Percentiles rank a stretch among this genome's conserved stretches.
phyloP scores from a whole-genome alignment of 1,284 basidiomycete species.

The Pascua sp. region DNA sequence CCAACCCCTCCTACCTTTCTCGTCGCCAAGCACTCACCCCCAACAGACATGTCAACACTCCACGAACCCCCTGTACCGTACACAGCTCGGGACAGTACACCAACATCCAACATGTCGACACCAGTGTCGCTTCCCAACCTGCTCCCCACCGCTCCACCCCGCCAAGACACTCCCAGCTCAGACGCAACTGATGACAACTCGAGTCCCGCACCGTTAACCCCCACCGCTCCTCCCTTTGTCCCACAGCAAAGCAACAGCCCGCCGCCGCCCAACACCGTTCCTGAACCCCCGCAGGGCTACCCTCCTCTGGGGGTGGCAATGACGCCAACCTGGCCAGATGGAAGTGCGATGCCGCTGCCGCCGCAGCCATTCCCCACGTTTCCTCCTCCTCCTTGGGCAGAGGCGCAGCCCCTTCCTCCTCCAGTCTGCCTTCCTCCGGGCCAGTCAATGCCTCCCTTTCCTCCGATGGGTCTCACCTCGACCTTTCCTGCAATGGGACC shows the following conservation, averaged over 20 bases:
- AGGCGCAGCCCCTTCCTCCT: constrained; percentile 6
- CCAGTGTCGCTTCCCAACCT: background rate
- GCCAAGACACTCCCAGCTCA: background rate
- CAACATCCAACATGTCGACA: background rate
- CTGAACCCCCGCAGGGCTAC: no score
- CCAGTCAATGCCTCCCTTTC: background rate
- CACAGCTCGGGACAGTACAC: no score
- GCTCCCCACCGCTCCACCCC: background rate
- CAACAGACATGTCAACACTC: background rate
- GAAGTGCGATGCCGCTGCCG: background rate
- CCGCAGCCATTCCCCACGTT: background rate
- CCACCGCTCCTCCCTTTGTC: no score
- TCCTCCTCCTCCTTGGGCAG: constrained; percentile 2
- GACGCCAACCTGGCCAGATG: background rate
- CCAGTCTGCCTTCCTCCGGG: background rate
- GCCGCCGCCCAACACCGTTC: no score
- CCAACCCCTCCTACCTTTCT: background rate
- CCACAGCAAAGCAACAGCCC: no score
- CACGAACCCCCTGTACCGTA: background rate
- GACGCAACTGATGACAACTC: no score
- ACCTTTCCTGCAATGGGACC: background rate
- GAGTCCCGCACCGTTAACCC: no score
- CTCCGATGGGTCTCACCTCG: background rate
- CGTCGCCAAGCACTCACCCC: background rate
- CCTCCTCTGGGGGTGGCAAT: no score